Conservation (phyloP, 257 asterid genomes). For the Plectranthus barbatus region DNA sequence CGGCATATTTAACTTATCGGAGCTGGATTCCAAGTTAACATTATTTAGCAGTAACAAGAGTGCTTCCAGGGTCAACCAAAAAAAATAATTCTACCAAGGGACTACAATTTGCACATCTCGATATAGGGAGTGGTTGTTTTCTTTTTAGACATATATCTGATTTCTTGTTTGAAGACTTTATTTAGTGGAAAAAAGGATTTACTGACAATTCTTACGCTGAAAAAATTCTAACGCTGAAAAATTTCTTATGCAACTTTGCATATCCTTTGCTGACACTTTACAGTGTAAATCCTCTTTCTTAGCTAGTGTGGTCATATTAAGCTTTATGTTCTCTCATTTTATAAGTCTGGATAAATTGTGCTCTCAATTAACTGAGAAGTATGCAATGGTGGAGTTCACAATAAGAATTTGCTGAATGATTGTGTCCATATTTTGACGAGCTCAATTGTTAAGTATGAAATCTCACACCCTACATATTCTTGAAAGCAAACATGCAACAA, state of each 20-base stretch:
- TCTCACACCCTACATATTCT: constrained; percentile 7
- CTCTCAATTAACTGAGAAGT: background rate
- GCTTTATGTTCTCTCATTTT: background rate
- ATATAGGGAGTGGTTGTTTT: background rate
- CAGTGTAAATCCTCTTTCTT: background rate
- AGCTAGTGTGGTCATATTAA: background rate
- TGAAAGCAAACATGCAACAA: constrained; percentile 35
- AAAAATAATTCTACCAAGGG: background rate
- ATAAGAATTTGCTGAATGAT: background rate
- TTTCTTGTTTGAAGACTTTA: background rate
- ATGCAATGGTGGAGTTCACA: background rate
- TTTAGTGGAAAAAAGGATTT: background rate
- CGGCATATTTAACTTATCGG: background rate
- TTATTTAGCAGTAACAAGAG: background rate
- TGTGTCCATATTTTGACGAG: background rate
- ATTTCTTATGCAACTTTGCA: background rate
- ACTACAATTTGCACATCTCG: background rate
- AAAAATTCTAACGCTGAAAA: background rate
- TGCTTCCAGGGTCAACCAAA: too few relatives aligned
- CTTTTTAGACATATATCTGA: background rate
- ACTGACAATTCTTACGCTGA: background rate
- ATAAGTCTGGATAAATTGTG: background rate
- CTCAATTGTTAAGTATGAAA: background rate
- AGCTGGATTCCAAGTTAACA: background rate
- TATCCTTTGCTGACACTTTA: background rate